Evolutionary conservation across 257 asterid species (phyloP).

Genomic region (Parsonsia alboflavescens): DNA sequence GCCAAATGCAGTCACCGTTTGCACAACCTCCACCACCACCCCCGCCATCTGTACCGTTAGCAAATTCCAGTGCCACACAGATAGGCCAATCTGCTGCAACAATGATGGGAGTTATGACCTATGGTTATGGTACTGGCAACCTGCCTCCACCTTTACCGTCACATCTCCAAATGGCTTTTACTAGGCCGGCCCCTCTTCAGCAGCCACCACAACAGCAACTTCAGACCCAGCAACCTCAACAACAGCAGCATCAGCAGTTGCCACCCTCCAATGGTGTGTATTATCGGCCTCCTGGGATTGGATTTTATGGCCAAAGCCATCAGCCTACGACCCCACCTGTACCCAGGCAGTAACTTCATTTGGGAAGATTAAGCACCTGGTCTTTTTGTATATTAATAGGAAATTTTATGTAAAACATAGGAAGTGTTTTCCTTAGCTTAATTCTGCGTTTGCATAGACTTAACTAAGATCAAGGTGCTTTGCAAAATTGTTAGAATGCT

Average conservation of each 20-base stretch:
- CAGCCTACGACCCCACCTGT: conserved; percentile 78
- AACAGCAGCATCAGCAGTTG: conserved; percentile 30
- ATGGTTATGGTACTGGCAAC: conserved; percentile 47
- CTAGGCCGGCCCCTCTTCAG: conserved; percentile 47
- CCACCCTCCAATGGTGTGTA: conserved; percentile 46
- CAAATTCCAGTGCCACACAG: conserved; percentile 39
- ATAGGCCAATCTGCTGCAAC: conserved; percentile 46
- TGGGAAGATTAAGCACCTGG: conserved; percentile 19
- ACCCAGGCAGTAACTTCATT: conserved; percentile 61
- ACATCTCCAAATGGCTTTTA: conserved; percentile 37
- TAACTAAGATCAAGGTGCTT: conserved; percentile 1
- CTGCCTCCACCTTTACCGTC: conserved; percentile 37
- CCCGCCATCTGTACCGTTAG: conserved; percentile 33
- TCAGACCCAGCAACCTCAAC: conserved; percentile 33
- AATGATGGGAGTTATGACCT: conserved; percentile 39
- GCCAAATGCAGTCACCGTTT: conserved; percentile 30
- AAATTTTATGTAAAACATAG: conserved; percentile 16
- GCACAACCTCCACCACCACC: conserved; percentile 37
- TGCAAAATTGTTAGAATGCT: neutral
- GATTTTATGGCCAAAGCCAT: conserved; percentile 81
- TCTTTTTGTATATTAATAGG: conserved; percentile 38
- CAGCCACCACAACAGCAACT: conserved; percentile 31
- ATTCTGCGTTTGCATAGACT: neutral
- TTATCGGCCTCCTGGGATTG: conserved; percentile 72
- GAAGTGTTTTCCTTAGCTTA: neutral